These are phyloP conservation scores for Pyrenopolyporus hunteri DNA, from an alignment of 495 filamentous ascomycete species.

Conservation along the genomic window DNA sequence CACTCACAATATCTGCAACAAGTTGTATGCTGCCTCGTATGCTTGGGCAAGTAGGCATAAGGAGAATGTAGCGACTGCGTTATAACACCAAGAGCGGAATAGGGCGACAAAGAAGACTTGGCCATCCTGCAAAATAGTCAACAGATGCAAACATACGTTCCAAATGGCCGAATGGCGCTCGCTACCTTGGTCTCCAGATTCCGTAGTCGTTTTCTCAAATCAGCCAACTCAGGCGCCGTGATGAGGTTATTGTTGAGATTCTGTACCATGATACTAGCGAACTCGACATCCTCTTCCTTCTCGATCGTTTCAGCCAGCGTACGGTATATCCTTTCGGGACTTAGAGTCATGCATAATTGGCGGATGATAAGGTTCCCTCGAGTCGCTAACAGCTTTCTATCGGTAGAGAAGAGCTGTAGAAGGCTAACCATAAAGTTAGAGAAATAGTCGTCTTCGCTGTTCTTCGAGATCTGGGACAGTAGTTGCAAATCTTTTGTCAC, in stretches of 20 bases:
- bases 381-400: slow-evolving; percentile 86
- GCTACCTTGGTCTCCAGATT: slow-evolving; percentile 84
- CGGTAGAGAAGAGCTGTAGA: slow-evolving; percentile 92
- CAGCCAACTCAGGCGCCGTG: slow-evolving; percentile 91
- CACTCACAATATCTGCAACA: slow-evolving; percentile 91
- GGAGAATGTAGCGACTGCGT: slow-evolving; percentile 96
- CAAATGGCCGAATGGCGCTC: not conserved
- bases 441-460: slow-evolving; percentile 97
- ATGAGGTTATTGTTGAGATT: slow-evolving; percentile 99
- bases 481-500: slow-evolving; percentile 95
- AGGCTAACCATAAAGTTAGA: slow-evolving; percentile 97
- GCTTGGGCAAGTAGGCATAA: slow-evolving; percentile 95
- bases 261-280: slow-evolving; percentile 99
- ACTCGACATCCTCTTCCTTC: slow-evolving; percentile 97
- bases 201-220: slow-evolving; percentile 85
- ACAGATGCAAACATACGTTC: not conserved
- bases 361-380: slow-evolving; percentile 95
- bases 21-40: slow-evolving; percentile 97
- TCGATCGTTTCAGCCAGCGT: slow-evolving; percentile 96
- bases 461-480: slow-evolving; percentile 92
- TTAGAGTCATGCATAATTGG: slow-evolving; percentile 90
- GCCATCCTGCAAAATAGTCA: slow-evolving; percentile 68
- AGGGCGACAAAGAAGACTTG: slow-evolving; percentile 94
- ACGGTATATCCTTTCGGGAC: slow-evolving; percentile 93
- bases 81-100: slow-evolving; percentile 98